Evolutionary conservation across 2,329 filamentous ascomycete species (phyloP).

Genomic region (Cladosporium sp.): DNA sequence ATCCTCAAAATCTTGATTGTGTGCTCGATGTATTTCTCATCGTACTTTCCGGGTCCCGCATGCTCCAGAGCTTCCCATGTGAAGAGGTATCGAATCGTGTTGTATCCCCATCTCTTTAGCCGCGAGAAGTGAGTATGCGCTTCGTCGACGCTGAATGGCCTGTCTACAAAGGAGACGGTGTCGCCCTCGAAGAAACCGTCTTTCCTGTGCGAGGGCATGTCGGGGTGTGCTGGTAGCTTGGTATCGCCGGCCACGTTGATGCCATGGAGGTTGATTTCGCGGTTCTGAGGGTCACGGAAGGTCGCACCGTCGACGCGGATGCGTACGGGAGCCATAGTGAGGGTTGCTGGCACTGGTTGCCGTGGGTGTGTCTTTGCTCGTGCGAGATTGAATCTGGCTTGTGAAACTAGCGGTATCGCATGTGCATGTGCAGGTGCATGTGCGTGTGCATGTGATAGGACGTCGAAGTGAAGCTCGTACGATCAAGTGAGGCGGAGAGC

Average conservation of each 20-base stretch:
- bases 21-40: constrained; percentile 89
- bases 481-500: constrained; percentile 4
- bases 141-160: constrained; percentile 81
- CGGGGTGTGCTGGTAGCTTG: constrained; percentile 80
- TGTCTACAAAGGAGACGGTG: constrained; percentile 80
- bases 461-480: neutral
- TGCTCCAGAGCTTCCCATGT: constrained; percentile 99
- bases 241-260: constrained; percentile 92
- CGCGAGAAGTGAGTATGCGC: constrained; percentile 84
- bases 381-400: neutral
- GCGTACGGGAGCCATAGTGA: constrained; percentile 70
- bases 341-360: neutral
- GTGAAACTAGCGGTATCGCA: neutral
- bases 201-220: constrained; percentile 75
- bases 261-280: constrained; percentile 84
- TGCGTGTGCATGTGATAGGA: constrained; percentile 8
- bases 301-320: constrained; percentile 81
- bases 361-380: neutral
- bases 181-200: constrained; percentile 91
- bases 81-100: constrained; percentile 93
- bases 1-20: constrained; percentile 82
- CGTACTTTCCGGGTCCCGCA: constrained; percentile 84
- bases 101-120: constrained; percentile 87
- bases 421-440: constrained; percentile 13
- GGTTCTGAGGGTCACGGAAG: constrained; percentile 78